Base-by-base conservation (phyloP, 192 early-diverging fungal species). In the Allomyces macrogynus region DNA sequence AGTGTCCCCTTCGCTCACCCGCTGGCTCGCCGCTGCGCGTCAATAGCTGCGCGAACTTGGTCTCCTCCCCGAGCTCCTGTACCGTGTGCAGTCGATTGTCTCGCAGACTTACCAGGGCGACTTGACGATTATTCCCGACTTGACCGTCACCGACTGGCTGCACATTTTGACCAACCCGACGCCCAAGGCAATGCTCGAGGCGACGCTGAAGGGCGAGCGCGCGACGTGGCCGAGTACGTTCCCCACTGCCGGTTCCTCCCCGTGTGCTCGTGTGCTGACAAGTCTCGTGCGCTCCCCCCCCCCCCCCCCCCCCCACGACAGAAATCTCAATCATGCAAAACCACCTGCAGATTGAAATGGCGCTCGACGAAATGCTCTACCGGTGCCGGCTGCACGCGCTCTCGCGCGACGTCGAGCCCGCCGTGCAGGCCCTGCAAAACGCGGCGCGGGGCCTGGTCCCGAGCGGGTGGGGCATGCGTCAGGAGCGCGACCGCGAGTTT, bases 41-140 rank as follows among this genome's bases (percentile, higher is more conserved):
- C 3, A 40, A 40, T 40, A 79, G 77, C n/a, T 82, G 43, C 77
- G 77, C 4, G 79, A 87, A 23, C 69, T 90, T 9, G 87, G 86
- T 4, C 43, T 89, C 0, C 71, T 72, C 61, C 74, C 77, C 23
- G 77, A 69, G 2, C 54, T 83, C n/a, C 72, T 90, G 32, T 74
- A 81, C 43, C 72, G 79, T 57, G 68, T 78, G 4, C 79, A 85
- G 70, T 74, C 86, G 12, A 84, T 90, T 49, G 74, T 90, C 71
- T 81, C 79, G 7, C 88, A 90, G 75, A 75, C 80, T 42, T 90
- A 90, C 71, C 77, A 75, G 64, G 88, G 88, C 5, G 88, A 90
- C 70, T 84, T 90, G 49, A 90, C 88, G 23, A 88, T 90, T 60
- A 82, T 90, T 16, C 88, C 88, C 8, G 67, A 82, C 61, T 72